Base-by-base conservation (phyloP, 352 stramenopile genomes). In the Globisporangium nunn region DNA sequence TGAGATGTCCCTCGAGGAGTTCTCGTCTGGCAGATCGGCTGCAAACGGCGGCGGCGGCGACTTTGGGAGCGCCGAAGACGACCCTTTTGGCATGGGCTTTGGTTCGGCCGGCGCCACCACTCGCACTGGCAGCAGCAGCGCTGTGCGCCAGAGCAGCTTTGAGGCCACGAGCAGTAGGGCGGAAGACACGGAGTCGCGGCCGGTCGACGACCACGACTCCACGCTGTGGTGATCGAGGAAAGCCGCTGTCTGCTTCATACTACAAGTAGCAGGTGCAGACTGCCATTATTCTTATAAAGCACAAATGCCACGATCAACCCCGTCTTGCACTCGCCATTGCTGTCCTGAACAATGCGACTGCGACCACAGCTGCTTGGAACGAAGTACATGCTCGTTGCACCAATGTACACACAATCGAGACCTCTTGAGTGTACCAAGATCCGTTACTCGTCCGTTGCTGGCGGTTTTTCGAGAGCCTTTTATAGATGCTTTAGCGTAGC, bases 1-100 rank as follows among this genome's bases (percentile, higher is more conserved):
- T 12, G n/a, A 43, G 12, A 61, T 69, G 11, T 77, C 71, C 14
- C 52, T 87, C 28, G 76, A 87, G 35, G 76, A 84, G 50, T 87
- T 87, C 53, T 72, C 66, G 5, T 65, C 70, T 40, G 71, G 67
- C 12, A 70, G 71, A 35, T 52, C 43, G 7, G 44, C 33, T 14
- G 37, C 56, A 46, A 59, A 14, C 65, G 53, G 61, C 58, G 48
- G 61, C 55, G 41, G 31, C 46, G 55, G 52, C 17, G 62, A 70
- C 55, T 23, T 72, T 67, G 33, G 61, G 52, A 12, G 54, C 29
- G 3, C 28, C 23, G 31, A 10, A 15, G 43, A 23, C 18, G 41
- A 41, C 29, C 41, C 39, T 17, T 55, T 55, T 37, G 31, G 49
- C n/a, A 39, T 47, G n/a, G 29, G 33, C 50, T 55, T 51, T 46